phyloP scores from a whole-genome alignment of 352 stramenopile species.

The Globisporangium solare region DNA sequence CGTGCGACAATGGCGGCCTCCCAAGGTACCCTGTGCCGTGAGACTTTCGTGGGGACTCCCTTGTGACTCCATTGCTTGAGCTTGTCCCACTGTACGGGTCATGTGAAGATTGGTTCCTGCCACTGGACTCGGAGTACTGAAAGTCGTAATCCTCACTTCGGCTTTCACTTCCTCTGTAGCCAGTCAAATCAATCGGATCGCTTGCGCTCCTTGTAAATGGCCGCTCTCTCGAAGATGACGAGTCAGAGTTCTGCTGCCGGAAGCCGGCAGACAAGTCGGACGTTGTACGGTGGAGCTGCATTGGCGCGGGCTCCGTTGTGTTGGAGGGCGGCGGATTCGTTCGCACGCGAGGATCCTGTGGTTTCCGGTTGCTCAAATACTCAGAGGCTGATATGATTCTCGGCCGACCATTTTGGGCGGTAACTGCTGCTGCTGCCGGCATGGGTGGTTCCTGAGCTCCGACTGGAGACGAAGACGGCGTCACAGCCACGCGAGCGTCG shows the following conservation, averaged over 20 bases:
- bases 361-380: conserved; percentile 11
- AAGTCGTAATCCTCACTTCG: conserved; percentile 9
- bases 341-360: conserved; percentile 9
- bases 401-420: not conserved
- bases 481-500: not conserved
- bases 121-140: no score
- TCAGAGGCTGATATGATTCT: conserved; percentile 13
- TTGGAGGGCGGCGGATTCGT: not conserved
- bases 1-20: no score
- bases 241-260: not conserved
- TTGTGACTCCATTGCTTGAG: no score
- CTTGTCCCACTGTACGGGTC: no score
- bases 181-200: conserved; percentile 8
- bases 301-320: no score
- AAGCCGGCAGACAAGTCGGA: conserved; percentile 2
- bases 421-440: not conserved
- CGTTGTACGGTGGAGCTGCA: conserved; percentile 1
- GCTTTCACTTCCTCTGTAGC: conserved; percentile 11
- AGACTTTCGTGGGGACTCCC: no score
- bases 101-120: no score
- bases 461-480: conserved; percentile 4
- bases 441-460: not conserved
- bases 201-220: conserved; percentile 16
- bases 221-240: not conserved
- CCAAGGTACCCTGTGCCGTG: no score